Percentiles rank a stretch among this genome's conserved stretches.
Conservation (phyloP, 2,329 filamentous ascomycete genomes). For the Neonectria sp. region DNA sequence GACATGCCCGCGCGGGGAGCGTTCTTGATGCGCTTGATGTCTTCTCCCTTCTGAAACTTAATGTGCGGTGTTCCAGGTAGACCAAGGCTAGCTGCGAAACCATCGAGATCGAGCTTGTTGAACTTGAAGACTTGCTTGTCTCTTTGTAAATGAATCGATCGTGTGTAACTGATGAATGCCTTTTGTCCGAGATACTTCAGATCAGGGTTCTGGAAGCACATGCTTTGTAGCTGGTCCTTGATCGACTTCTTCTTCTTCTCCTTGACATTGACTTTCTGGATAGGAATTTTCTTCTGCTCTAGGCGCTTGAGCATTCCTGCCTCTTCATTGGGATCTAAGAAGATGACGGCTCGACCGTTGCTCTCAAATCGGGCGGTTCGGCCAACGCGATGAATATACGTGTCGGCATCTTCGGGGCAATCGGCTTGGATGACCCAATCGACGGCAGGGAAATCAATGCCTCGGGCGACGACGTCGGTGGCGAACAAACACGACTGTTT, state of each 20-base stretch:
- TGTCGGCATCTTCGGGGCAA: conserved; percentile 95
- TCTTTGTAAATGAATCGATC: conserved; percentile 88
- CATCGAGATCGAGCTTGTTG: conserved; percentile 86
- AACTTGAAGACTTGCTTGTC: conserved; percentile 94
- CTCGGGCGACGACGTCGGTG: conserved; percentile 94
- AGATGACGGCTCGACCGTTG: conserved; percentile 88
- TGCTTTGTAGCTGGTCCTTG: conserved; percentile 87
- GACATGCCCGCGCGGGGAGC: conserved; percentile 78
- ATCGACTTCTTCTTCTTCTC: conserved; percentile 92
- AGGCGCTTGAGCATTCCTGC: conserved; percentile 89
- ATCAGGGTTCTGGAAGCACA: conserved; percentile 96
- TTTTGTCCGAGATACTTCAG: conserved; percentile 97
- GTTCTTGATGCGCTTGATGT: conserved; percentile 90
- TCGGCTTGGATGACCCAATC: conserved; percentile 99
- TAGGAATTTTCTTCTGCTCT: conserved; percentile 90
- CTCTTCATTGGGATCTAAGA: conserved; percentile 94
- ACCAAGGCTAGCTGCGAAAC: conserved; percentile 87
- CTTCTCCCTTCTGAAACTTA: conserved; percentile 92
- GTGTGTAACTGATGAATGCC: conserved; percentile 91
- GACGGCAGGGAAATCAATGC: conserved; percentile 95
- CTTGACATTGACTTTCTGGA: conserved; percentile 88
- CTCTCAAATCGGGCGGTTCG: conserved; percentile 95
- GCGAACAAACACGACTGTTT: conserved; percentile 93
- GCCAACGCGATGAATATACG: conserved; percentile 96
- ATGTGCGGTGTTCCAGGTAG: conserved; percentile 93